Conservation (phyloP, 371 early-diverging fungal genomes). For the Mucor ambiguus region DNA sequence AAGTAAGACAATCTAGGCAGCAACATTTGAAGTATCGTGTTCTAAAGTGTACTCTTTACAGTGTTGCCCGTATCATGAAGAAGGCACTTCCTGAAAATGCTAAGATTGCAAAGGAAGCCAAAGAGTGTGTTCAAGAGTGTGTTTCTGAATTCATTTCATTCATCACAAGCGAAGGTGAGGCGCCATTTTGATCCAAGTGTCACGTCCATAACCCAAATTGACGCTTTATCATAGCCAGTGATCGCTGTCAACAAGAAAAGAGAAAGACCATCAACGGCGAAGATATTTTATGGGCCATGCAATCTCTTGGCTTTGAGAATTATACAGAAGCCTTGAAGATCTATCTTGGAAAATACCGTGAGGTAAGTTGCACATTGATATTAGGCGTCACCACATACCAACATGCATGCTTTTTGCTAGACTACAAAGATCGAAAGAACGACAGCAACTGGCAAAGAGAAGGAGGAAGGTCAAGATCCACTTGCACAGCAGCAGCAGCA, state of each 20-base stretch:
- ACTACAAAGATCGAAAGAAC: conserved; percentile 63
- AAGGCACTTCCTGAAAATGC: conserved; percentile 96
- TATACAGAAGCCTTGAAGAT: conserved; percentile 95
- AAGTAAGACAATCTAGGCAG: conserved; percentile 41
- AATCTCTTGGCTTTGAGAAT: conserved; percentile 97
- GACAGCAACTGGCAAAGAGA: conserved; percentile 50
- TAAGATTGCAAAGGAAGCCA: conserved; percentile 99
- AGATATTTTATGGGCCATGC: conserved; percentile 99
- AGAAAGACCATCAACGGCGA: conserved; percentile 99
- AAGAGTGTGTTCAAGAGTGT: conserved; percentile 98
- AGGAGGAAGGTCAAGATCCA: conserved; percentile 41
- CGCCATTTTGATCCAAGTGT: conserved; percentile 20
- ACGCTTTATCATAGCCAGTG: conserved; percentile 70
- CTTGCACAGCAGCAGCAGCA: conserved; percentile 12
- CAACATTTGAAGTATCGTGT: background rate
- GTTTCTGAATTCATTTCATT: conserved; percentile 99
- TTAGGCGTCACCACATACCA: background rate
- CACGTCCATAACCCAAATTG: conserved; percentile 1
- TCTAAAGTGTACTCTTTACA: conserved; percentile 45
- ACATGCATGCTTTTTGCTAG: conserved; percentile 21
- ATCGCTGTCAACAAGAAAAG: conserved; percentile 95
- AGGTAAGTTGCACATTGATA: conserved; percentile 45
- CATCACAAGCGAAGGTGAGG: conserved; percentile 93
- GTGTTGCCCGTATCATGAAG: conserved; percentile 99
- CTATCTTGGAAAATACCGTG: conserved; percentile 92